Evolutionary conservation across 768 basidiomycete genomes (phyloP).

Genomic region (Chiua virens): DNA sequence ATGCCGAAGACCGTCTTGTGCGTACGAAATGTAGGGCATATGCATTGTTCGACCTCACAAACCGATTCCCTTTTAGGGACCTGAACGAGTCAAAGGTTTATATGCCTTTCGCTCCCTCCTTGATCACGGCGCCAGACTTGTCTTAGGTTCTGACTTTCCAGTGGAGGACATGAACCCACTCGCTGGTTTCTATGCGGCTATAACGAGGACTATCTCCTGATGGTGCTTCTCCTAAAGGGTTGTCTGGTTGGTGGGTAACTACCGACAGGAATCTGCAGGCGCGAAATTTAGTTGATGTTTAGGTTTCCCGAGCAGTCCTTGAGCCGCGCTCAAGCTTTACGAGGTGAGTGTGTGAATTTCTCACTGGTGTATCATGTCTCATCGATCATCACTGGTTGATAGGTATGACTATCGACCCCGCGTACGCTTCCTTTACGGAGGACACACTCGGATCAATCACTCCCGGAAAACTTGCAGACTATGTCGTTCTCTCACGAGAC

Average conservation of each 20-base stretch:
- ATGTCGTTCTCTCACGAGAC: slow-evolving; percentile 79
- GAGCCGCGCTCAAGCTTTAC: slow-evolving; percentile 72
- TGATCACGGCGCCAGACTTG: slow-evolving; percentile 63
- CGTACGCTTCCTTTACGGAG: slow-evolving; percentile 85
- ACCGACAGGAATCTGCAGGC: neutral
- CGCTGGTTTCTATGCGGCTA: slow-evolving; percentile 83
- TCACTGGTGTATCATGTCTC: neutral
- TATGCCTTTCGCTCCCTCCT: slow-evolving; percentile 84
- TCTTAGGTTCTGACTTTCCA: slow-evolving; percentile 87
- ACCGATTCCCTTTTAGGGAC: slow-evolving; percentile 49
- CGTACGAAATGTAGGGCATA: slow-evolving; percentile 18
- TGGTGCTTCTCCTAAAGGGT: slow-evolving; percentile 80
- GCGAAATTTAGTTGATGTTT: neutral
- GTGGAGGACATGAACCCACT: slow-evolving; percentile 88
- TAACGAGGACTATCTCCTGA: slow-evolving; percentile 68
- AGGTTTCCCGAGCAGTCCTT: slow-evolving; percentile 86
- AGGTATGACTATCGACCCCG: slow-evolving; percentile 88
- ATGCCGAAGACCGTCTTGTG: slow-evolving; percentile 79
- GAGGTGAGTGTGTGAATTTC: slow-evolving; percentile 41
- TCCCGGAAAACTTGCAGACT: slow-evolving; percentile 81
- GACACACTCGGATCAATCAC: slow-evolving; percentile 71
- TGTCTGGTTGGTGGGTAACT: slow-evolving; percentile 69
- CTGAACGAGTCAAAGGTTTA: slow-evolving; percentile 77
- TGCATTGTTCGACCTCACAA: neutral
- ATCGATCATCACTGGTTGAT: neutral